Conservation (phyloP, 108 stramenopile species). For the Thalassiosira profunda region DNA sequence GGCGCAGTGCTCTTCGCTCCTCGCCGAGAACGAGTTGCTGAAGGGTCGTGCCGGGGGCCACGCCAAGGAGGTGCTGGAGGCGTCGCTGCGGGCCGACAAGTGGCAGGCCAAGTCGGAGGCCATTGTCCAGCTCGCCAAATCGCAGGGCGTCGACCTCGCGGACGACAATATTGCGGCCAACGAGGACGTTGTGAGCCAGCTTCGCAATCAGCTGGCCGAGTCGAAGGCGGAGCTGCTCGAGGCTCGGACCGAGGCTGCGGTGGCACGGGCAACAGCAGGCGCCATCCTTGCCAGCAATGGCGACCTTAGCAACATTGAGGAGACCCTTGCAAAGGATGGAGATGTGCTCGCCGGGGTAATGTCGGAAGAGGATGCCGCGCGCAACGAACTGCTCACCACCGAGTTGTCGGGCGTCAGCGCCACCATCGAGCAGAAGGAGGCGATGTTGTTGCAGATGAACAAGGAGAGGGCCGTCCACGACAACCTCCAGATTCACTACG, state of each 20-base stretch:
- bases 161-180: slow-evolving; percentile 6
- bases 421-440: slow-evolving; percentile 64
- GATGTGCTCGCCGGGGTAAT: background rate
- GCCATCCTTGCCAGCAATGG: slow-evolving; percentile 49
- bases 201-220: slow-evolving; percentile 37
- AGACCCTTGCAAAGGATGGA: slow-evolving; percentile 7
- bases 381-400: slow-evolving; percentile 39
- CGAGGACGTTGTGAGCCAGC: slow-evolving; percentile 27
- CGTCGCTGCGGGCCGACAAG: slow-evolving; percentile 58
- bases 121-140: slow-evolving; percentile 18
- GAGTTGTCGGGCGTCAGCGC: slow-evolving; percentile 56
- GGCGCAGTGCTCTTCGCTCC: slow-evolving; percentile 48
- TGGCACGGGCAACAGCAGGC: slow-evolving; percentile 60
- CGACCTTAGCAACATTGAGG: slow-evolving; percentile 12
- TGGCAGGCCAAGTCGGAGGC: slow-evolving; percentile 51
- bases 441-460: slow-evolving; percentile 45
- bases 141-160: slow-evolving; percentile 39
- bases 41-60: slow-evolving; percentile 23
- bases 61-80: slow-evolving; percentile 52
- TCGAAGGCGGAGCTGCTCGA: slow-evolving; percentile 48
- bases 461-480: slow-evolving; percentile 61
- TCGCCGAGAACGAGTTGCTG: slow-evolving; percentile 42
- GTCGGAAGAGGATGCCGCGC: slow-evolving; percentile 16
- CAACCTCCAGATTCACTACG: slow-evolving; percentile 50
- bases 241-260: slow-evolving; percentile 49